Evolutionary conservation across 129 eudicot genomes (phyloP).

Genomic region (Pseudognaphalium luteoalbum): DNA sequence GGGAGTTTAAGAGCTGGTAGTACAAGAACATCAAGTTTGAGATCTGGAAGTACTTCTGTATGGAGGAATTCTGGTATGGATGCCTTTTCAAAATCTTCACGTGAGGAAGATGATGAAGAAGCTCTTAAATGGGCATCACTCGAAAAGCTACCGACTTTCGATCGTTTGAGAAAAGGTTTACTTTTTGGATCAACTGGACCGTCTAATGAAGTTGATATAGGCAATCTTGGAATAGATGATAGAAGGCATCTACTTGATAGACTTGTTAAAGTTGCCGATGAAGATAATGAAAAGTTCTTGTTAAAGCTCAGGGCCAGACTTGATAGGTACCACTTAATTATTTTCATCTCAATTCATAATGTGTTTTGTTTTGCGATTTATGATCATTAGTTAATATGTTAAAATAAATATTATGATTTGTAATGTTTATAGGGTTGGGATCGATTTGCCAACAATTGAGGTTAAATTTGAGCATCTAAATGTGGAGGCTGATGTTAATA

Average conservation of each 20-base stretch:
- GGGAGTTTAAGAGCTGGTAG: conserved; percentile 41
- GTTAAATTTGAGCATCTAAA: conserved; percentile 66
- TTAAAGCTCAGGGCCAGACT: conserved; percentile 58
- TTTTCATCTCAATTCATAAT: neutral
- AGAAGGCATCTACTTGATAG: conserved; percentile 58
- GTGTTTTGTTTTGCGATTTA: neutral
- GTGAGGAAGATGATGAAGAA: conserved; percentile 82
- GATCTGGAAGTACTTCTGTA: conserved; percentile 48
- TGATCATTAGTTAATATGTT: neutral
- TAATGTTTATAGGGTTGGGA: conserved; percentile 63
- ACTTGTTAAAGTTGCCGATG: conserved; percentile 64
- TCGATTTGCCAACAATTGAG: conserved; percentile 80
- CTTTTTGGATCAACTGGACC: conserved; percentile 63
- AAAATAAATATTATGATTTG: neutral
- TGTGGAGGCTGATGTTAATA: conserved; percentile 71
- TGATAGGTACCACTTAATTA: conserved; percentile 44
- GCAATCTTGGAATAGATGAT: conserved; percentile 58
- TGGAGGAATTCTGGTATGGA: conserved; percentile 61
- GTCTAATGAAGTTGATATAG: conserved; percentile 52
- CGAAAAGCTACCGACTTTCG: conserved; percentile 78
- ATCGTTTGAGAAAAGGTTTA: conserved; percentile 68
- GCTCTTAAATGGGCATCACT: conserved; percentile 96
- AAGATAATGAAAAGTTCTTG: conserved; percentile 84
- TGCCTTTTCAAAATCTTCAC: conserved; percentile 51
- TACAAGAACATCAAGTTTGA: conserved; percentile 39